A percentile compares a stretch with the other conserved stretches of the same genome.
Evolutionary conservation across 2,329 filamentous ascomycete genomes (phyloP).

Genomic region (Penicillium vulpinum): DNA sequence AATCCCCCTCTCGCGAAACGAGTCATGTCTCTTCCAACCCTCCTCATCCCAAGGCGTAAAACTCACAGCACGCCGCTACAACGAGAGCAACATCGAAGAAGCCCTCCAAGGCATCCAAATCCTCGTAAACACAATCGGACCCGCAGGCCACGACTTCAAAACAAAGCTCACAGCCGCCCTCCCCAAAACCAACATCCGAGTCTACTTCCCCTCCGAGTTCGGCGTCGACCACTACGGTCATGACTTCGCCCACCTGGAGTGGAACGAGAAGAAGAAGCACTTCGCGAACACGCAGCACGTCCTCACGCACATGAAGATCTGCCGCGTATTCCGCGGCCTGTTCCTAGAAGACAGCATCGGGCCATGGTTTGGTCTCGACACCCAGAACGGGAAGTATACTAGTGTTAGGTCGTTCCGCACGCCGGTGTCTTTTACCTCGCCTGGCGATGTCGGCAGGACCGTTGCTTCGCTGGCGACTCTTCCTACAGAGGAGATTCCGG

Average conservation of each 20-base stretch:
- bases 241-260: constrained; percentile 11
- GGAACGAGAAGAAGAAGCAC: constrained; percentile 10
- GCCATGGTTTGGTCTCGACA: constrained; percentile 36
- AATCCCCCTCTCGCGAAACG: constrained; percentile 22
- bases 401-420: constrained; percentile 27
- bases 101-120: constrained; percentile 33
- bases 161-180: constrained; percentile 28
- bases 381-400: constrained; percentile 29
- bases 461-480: constrained; percentile 30
- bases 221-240: constrained; percentile 38
- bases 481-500: constrained; percentile 17
- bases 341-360: constrained; percentile 17
- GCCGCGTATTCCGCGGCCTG: not conserved
- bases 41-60: constrained; percentile 4
- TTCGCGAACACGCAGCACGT: not conserved
- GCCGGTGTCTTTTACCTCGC: constrained; percentile 33
- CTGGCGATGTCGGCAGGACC: constrained; percentile 33
- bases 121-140: constrained; percentile 34
- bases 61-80: constrained; percentile 18
- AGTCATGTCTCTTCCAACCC: constrained; percentile 10
- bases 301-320: constrained; percentile 13
- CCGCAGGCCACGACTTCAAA: constrained; percentile 30
- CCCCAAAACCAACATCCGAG: constrained; percentile 25
- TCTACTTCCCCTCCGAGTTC: constrained; percentile 41
- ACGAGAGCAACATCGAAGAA: constrained; percentile 23